Conservation (phyloP, 2,329 filamentous ascomycete species). For the Colletotrichum zoysiae region DNA sequence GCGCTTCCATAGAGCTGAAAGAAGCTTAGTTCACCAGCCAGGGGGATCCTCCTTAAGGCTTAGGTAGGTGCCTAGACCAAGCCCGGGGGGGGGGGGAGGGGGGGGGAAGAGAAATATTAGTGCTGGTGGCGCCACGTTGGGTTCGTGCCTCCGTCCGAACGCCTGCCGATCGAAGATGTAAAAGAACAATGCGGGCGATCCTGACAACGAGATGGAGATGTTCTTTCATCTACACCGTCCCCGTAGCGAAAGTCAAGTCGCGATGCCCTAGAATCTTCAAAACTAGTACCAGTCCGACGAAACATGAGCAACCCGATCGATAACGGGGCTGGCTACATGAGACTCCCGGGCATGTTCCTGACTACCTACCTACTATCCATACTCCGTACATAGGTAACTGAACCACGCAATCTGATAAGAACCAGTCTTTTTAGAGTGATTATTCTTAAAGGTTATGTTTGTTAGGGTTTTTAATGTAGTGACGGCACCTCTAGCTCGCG, state of each 20-base stretch:
- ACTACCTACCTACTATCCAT: background rate
- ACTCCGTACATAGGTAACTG: background rate
- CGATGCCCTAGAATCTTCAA: background rate
- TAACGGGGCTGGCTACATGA: background rate
- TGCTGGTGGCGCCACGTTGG: background rate
- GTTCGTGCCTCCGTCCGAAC: background rate
- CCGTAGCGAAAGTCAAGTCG: background rate
- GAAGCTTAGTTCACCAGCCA: constrained; percentile 12
- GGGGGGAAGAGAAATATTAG: background rate
- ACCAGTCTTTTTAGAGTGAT: too few relatives aligned
- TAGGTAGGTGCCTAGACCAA: too few relatives aligned
- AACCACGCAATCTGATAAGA: too few relatives aligned
- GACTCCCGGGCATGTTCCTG: background rate
- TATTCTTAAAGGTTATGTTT: too few relatives aligned
- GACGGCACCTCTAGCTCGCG: background rate
- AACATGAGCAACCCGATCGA: background rate
- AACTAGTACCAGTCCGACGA: background rate
- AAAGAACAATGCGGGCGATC: background rate
- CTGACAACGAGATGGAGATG: background rate
- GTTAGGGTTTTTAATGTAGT: too few relatives aligned
- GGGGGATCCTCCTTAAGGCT: constrained; percentile 6
- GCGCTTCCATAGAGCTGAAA: constrained; percentile 15
- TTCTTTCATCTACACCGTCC: constrained; percentile 2
- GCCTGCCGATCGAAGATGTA: background rate
- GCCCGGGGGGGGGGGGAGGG: constrained; percentile 8